Evolutionary conservation across 805 yeast genomes (phyloP).

Genomic region (Schwanniomyces pseudopolymorphus): DNA sequence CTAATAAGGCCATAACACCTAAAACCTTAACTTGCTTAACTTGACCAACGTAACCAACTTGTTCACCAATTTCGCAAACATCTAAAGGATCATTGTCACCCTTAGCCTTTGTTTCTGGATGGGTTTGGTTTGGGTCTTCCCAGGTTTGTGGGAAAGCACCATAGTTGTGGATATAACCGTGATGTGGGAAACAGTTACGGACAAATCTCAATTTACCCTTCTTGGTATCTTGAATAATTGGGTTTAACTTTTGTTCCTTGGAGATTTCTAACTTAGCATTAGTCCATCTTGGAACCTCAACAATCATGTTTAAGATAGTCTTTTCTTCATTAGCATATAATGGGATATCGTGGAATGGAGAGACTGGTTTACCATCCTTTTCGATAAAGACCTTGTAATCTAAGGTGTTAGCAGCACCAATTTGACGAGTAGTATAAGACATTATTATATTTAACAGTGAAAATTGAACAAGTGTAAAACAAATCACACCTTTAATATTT

Average conservation of each 20-base stretch:
- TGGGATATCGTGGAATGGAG: slow-evolving; percentile 81
- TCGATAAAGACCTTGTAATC: slow-evolving; percentile 91
- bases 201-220: slow-evolving; percentile 96
- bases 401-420: slow-evolving; percentile 94
- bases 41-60: slow-evolving; percentile 48
- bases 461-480: not conserved
- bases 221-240: slow-evolving; percentile 95
- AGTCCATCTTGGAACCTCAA: slow-evolving; percentile 98
- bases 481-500: not conserved
- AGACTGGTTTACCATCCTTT: slow-evolving; percentile 89
- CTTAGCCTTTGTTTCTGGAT: slow-evolving; percentile 57
- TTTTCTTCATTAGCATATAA: slow-evolving; percentile 92
- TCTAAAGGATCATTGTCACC: slow-evolving; percentile 98
- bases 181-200: slow-evolving; percentile 97
- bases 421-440: slow-evolving; percentile 85
- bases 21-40: slow-evolving; percentile 65
- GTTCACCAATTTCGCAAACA: slow-evolving; percentile 50
- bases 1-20: slow-evolving; percentile 77
- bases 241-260: slow-evolving; percentile 82
- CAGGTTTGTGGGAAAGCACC: slow-evolving; percentile 98
- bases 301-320: slow-evolving; percentile 76
- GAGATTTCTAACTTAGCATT: slow-evolving; percentile 95
- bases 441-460: slow-evolving; percentile 29
- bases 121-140: slow-evolving; percentile 68
- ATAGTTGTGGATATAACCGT: slow-evolving; percentile 97